A percentile compares a stretch with the other conserved stretches of the same genome.
Evolutionary conservation across 1,284 basidiomycete species (phyloP).

Genomic region (Ustilago tritici): DNA sequence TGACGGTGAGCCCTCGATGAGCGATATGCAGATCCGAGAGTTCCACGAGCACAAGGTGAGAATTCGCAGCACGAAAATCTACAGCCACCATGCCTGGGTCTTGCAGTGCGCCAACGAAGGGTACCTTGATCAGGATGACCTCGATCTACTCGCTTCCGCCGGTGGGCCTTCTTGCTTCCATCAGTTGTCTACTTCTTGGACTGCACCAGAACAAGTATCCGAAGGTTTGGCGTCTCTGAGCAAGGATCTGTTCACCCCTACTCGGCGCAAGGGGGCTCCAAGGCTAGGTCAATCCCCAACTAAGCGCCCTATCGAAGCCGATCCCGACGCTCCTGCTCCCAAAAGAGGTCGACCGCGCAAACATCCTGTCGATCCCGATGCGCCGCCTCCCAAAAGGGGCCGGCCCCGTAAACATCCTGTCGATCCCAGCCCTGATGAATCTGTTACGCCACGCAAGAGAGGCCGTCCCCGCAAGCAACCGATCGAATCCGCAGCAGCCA

Average conservation of each 20-base stretch:
- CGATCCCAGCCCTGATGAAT: neutral
- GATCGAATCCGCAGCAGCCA: slow-evolving; percentile 7
- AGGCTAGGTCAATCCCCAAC: slow-evolving; percentile 23
- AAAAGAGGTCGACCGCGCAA: slow-evolving; percentile 32
- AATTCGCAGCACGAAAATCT: slow-evolving; percentile 38
- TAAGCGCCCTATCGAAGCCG: slow-evolving; percentile 18
- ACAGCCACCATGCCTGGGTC: slow-evolving; percentile 49
- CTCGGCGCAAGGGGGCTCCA: slow-evolving; percentile 9
- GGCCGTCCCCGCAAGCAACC: slow-evolving; percentile 24
- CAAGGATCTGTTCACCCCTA: slow-evolving; percentile 25
- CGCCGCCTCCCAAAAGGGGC: slow-evolving; percentile 13
- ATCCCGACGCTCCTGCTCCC: slow-evolving; percentile 8
- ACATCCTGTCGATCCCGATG: slow-evolving; percentile 9
- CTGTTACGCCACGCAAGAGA: slow-evolving; percentile 9
- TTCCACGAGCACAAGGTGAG: slow-evolving; percentile 45
- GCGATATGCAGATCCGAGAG: slow-evolving; percentile 32
- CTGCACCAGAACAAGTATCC: slow-evolving; percentile 9
- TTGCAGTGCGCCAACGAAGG: slow-evolving; percentile 49
- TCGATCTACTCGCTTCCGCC: slow-evolving; percentile 26
- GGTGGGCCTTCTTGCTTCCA: slow-evolving; percentile 34
- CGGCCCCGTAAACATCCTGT: slow-evolving; percentile 24
- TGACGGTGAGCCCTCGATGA: slow-evolving; percentile 31
- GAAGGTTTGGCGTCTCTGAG: slow-evolving; percentile 3
- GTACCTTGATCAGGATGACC: slow-evolving; percentile 28
- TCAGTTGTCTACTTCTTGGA: slow-evolving; percentile 20